Base-by-base conservation (phyloP, 306 rosid species). In the Corylus americana region DNA sequence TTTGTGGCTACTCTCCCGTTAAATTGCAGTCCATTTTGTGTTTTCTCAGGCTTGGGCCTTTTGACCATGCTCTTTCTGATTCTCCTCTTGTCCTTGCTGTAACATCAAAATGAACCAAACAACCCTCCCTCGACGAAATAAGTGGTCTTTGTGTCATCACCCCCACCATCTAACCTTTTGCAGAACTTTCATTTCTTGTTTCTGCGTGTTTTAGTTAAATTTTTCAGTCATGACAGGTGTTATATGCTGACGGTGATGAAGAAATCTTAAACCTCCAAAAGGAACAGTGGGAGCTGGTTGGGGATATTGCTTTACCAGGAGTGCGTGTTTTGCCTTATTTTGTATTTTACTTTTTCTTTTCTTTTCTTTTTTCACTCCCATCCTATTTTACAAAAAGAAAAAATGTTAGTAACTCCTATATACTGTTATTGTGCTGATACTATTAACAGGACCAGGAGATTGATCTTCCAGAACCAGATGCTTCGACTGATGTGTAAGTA, bases 241-340 rank as follows among this genome's bases (percentile, higher is more conserved):
- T 72, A 63, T 94, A 94, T 54, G 75, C 9, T 47, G 98, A 92
- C 47, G 97, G 94, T 1, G 92, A 89, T 39, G 78, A 61, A 48
- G 97, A 94, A 86, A 63, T 53, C 11, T 72, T 94, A 74, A 85
- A 89, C 87, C 90, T 94, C 47, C 77, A 79, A 80, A 87, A 58
- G 83, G 84, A 94, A 81, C 83, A 83, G 12, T 92, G 93, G 89
- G 79, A 83, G 73, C 62, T 77, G 76, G 58, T 86, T 55, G 74
- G 53, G n/a, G 83, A 42, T 64, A 81, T 76, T 68, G 81, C 53
- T 80, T 77, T 75, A 18, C 77, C 25, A 18, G 78, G 76, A 75
- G 97, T 93, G 77, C 18, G 91, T 83, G 22, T 68, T 76, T 73
- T 73, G 17, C 68, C 66, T 39, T 72, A 49, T 12, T 29, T 67